These are phyloP conservation scores for Candida glucosophila DNA, from an alignment of 1,139 yeast species.

Conservation along the genomic window DNA sequence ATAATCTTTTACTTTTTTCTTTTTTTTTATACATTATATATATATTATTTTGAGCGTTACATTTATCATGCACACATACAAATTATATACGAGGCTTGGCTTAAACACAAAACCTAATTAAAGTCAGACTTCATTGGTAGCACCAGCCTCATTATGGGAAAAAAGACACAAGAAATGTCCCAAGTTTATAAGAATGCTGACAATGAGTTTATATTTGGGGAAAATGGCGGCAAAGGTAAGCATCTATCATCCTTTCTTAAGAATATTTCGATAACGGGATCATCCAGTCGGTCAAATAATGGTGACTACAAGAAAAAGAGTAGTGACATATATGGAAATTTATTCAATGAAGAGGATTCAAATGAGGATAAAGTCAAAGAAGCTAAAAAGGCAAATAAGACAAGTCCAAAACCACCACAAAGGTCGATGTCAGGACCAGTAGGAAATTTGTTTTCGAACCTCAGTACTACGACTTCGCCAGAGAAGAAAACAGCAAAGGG, in stretches of 20 bases:
- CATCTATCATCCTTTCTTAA: conserved; percentile 51
- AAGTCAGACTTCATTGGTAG: too few species aligned
- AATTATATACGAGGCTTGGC: too few species aligned
- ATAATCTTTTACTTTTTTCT: too few species aligned
- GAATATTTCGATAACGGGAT: conserved; percentile 32
- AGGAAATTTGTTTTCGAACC: conserved; percentile 10
- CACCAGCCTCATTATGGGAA: conserved; percentile 28
- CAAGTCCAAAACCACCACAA: too few species aligned
- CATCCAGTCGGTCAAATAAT: conserved; percentile 7
- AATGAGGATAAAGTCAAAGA: background rate
- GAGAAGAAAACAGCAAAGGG: conserved; percentile 1
- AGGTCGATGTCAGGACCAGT: conserved; percentile 4
- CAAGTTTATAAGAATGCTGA: conserved; percentile 41
- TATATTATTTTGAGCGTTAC: too few species aligned
- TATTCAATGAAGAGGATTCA: conserved; percentile 10
- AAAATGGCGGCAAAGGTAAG: conserved; percentile 60
- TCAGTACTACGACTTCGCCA: conserved; percentile 8
- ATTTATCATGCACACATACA: too few species aligned
- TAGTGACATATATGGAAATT: conserved; percentile 33
- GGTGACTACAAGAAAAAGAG: conserved; percentile 19
- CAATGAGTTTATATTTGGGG: conserved; percentile 61
- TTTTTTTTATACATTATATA: too few species aligned
- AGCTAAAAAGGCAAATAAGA: background rate
- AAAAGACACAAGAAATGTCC: conserved; percentile 49
- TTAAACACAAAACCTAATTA: too few species aligned